These are phyloP conservation scores for Vigna radiata DNA, from an alignment of 306 rosid genomes.

Conservation along the genomic window DNA sequence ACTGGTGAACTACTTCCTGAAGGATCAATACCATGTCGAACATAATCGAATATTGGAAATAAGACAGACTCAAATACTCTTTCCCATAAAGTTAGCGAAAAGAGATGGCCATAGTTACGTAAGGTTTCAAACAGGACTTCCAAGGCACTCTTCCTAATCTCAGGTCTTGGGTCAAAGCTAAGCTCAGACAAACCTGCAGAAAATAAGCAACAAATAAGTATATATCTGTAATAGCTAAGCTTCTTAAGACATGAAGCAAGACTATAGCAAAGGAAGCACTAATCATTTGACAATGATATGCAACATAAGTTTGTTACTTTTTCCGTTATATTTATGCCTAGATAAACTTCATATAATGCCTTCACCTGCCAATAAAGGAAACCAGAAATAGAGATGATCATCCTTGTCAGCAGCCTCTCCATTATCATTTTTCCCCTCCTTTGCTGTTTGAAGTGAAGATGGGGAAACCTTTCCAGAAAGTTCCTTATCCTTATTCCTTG, in stretches of 20 bases:
- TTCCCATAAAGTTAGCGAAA: slow-evolving; percentile 94
- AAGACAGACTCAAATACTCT: slow-evolving; percentile 91
- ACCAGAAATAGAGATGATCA: slow-evolving; percentile 95
- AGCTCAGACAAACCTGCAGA: slow-evolving; percentile 96
- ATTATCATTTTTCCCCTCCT: slow-evolving; percentile 67
- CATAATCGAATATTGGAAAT: slow-evolving; percentile 96
- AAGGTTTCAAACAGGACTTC: slow-evolving; percentile 90
- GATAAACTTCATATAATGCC: slow-evolving; percentile 36
- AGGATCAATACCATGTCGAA: slow-evolving; percentile 97
- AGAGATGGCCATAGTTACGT: slow-evolving; percentile 97
- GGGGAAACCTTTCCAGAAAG: slow-evolving; percentile 58
- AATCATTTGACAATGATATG: slow-evolving; percentile 30
- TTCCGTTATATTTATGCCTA: slow-evolving; percentile 22
- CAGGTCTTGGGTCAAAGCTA: slow-evolving; percentile 98
- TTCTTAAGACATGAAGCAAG: slow-evolving; percentile 35
- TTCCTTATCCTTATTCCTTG: slow-evolving; percentile 80
- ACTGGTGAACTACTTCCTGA: slow-evolving; percentile 67
- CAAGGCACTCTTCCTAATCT: slow-evolving; percentile 93
- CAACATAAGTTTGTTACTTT: slow-evolving; percentile 25
- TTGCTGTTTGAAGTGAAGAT: slow-evolving; percentile 65
- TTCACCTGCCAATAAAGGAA: slow-evolving; percentile 96
- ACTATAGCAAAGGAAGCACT: slow-evolving; percentile 19
- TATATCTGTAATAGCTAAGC: slow-evolving; percentile 11
- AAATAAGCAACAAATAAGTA: slow-evolving; percentile 37
- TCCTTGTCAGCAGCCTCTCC: slow-evolving; percentile 76